phyloP scores from a whole-genome alignment of 768 basidiomycete species.

The Astraeus odoratus region DNA sequence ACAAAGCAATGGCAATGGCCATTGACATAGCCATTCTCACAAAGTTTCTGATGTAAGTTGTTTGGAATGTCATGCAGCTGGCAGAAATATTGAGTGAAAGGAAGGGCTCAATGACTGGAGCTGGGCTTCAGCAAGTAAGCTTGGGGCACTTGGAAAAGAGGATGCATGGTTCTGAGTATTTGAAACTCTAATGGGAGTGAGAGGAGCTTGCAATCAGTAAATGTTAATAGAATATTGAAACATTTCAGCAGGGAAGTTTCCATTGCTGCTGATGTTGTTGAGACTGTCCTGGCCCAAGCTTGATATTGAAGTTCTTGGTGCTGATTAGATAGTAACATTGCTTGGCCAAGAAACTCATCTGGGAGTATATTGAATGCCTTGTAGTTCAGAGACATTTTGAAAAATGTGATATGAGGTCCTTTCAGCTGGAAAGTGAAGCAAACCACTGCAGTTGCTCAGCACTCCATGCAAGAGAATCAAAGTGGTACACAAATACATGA shows the following conservation, averaged over 20 bases:
- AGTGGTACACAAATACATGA: slow-evolving; percentile 1
- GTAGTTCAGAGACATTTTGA: slow-evolving; percentile 3
- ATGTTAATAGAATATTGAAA: background rate
- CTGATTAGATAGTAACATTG: background rate
- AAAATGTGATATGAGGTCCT: background rate
- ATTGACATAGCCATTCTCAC: background rate
- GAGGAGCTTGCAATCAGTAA: background rate
- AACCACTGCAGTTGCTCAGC: slow-evolving; percentile 3
- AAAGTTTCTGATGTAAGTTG: background rate
- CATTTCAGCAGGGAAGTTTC: background rate
- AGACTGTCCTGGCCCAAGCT: too few relatives aligned
- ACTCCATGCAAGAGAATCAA: background rate
- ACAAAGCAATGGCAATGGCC: background rate
- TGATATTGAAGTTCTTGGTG: background rate
- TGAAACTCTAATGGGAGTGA: too few relatives aligned
- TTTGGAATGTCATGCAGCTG: slow-evolving; percentile 13
- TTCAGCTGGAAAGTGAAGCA: background rate
- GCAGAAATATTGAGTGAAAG: slow-evolving; percentile 23
- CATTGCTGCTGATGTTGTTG: background rate
- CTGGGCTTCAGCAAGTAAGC: background rate
- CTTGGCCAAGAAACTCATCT: background rate
- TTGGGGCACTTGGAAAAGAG: background rate
- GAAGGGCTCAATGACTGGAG: background rate
- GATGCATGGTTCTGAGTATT: background rate
- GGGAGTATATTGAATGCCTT: background rate